Conservation (phyloP, 139 green algal species). For the Coelastrella sp. region DNA sequence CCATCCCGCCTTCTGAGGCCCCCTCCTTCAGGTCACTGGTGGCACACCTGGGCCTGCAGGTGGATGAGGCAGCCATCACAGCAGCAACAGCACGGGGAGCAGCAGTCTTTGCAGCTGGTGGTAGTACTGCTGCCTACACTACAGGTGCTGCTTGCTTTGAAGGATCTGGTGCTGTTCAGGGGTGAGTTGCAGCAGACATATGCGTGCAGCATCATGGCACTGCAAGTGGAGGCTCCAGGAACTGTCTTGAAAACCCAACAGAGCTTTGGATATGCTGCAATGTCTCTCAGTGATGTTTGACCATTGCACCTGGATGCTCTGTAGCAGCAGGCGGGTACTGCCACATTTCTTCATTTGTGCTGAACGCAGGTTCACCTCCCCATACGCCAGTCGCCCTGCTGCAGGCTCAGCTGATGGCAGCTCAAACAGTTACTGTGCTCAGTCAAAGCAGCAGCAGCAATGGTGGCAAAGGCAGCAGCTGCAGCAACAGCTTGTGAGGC, state of each 20-base stretch:
- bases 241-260: no score
- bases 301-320: background rate
- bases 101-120: background rate
- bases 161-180: background rate
- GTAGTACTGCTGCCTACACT: background rate
- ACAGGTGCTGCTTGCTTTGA: background rate
- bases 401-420: background rate
- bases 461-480: background rate
- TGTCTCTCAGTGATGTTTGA: no score
- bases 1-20: slow-evolving; percentile 31
- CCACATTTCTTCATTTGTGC: background rate
- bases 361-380: background rate
- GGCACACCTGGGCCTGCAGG: slow-evolving; percentile 28
- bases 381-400: slow-evolving; percentile 28
- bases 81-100: background rate
- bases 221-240: no score
- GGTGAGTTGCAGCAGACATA: background rate
- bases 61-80: slow-evolving; percentile 11
- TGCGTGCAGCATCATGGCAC: no score
- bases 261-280: no score
- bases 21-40: slow-evolving; percentile 34
- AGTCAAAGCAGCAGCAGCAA: slow-evolving; percentile 4
- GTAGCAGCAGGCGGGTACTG: background rate
- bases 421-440: background rate
- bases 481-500: slow-evolving; percentile 8